phyloP scores from a whole-genome alignment of 2,329 filamentous ascomycete species.

The Arthrobotrys conoides region DNA sequence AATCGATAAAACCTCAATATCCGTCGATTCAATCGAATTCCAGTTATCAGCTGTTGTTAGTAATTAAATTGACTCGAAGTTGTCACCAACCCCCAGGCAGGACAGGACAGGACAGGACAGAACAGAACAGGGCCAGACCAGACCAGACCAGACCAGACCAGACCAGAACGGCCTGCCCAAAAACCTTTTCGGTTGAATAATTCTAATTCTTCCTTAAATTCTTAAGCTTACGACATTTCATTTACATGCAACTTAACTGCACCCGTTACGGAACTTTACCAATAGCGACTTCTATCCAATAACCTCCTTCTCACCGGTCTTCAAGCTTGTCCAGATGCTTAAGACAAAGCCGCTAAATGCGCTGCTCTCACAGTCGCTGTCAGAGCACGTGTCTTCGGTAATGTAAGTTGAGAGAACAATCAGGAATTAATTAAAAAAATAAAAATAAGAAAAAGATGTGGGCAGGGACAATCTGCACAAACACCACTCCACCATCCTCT shows the following conservation, averaged over 20 bases:
- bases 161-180: conserved; percentile 25
- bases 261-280: conserved; percentile 30
- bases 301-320: conserved; percentile 27
- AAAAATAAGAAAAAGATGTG: conserved; percentile 28
- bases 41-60: conserved; percentile 7
- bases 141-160: no score
- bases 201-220: conserved; percentile 29
- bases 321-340: conserved; percentile 63
- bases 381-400: conserved; percentile 64
- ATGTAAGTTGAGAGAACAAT: conserved; percentile 60
- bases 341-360: conserved; percentile 64
- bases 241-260: not conserved
- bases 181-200: conserved; percentile 45
- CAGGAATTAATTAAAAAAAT: not conserved
- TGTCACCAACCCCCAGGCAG: conserved; percentile 14
- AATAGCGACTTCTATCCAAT: conserved; percentile 26
- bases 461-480: conserved; percentile 60
- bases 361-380: conserved; percentile 64
- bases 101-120: no score
- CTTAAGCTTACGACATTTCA: conserved; percentile 16
- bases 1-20: conserved; percentile 25
- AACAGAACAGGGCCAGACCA: conserved; percentile 10
- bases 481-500: conserved; percentile 42
- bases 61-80: not conserved
- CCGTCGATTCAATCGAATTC: not conserved